Evolutionary conservation across 441 rosid genomes (phyloP).

Genomic region (Geranium incanum): DNA sequence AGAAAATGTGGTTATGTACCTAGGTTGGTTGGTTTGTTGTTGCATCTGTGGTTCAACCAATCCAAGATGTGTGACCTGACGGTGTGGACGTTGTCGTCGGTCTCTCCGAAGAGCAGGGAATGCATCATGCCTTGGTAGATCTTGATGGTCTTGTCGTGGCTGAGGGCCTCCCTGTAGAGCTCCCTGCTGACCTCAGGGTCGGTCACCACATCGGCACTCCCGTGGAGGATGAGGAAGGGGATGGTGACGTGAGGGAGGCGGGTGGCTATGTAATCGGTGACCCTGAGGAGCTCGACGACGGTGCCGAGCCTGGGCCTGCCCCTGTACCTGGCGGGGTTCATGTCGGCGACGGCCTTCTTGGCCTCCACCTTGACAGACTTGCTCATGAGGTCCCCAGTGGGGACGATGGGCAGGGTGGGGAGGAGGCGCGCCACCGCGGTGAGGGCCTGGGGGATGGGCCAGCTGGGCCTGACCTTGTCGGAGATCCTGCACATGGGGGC

Average conservation of each 20-base stretch:
- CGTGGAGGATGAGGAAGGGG: conserved; percentile 71
- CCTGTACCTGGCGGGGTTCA: conserved; percentile 57
- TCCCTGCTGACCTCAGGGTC: conserved; percentile 72
- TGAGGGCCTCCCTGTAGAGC: conserved; percentile 46
- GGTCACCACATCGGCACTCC: conserved; percentile 73
- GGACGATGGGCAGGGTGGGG: conserved; percentile 71
- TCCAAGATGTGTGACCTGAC: conserved; percentile 47
- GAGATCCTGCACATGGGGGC: conserved; percentile 88
- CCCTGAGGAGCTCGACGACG: conserved; percentile 61
- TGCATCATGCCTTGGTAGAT: conserved; percentile 80
- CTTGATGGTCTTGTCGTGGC: conserved; percentile 58
- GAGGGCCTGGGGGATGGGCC: conserved; percentile 60
- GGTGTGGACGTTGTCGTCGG: conserved; percentile 48
- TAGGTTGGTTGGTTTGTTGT: not conserved
- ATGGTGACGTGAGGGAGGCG: conserved; percentile 47
- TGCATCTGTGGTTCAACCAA: conserved; percentile 60
- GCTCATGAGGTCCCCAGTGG: conserved; percentile 49
- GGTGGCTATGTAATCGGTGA: conserved; percentile 46
- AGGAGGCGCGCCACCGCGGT: conserved; percentile 44
- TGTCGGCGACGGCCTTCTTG: conserved; percentile 44
- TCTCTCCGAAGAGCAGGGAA: conserved; percentile 69
- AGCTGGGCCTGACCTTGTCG: conserved; percentile 57
- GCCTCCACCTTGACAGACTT: conserved; percentile 58
- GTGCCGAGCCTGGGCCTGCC: conserved; percentile 84
- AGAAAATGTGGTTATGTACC: not conserved